phyloP scores from a whole-genome alignment of 2,329 filamentous ascomycete species.

The Fulvia fulva region DNA sequence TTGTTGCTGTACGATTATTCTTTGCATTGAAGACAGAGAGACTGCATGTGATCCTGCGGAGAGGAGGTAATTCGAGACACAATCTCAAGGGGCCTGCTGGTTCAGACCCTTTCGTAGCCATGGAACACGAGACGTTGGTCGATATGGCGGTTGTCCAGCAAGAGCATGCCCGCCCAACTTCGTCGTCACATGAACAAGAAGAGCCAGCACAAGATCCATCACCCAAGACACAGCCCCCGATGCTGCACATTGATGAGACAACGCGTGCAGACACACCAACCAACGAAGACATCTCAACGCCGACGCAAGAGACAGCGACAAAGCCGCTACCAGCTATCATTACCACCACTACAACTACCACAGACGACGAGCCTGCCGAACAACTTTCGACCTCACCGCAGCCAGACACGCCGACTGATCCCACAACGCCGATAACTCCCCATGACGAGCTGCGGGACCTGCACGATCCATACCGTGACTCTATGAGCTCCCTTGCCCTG shows the following conservation, averaged over 20 bases:
- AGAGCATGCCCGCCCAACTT: background rate
- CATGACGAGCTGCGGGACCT: constrained; percentile 4
- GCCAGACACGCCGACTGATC: constrained; percentile 17
- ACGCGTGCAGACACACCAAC: constrained; percentile 7
- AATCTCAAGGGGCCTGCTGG: background rate
- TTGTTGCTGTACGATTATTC: background rate
- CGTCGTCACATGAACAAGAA: background rate
- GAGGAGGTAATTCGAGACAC: background rate
- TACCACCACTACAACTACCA: constrained; percentile 12
- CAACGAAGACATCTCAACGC: constrained; percentile 8
- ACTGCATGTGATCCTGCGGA: background rate
- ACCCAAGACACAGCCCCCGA: background rate
- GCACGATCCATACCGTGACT: constrained; percentile 25
- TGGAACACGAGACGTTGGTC: background rate
- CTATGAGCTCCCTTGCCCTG: constrained; percentile 31
- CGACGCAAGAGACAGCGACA: constrained; percentile 12
- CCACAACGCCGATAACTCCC: constrained; percentile 15
- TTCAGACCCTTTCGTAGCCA: background rate
- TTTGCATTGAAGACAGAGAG: background rate
- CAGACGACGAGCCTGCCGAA: constrained; percentile 20
- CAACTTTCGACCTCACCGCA: constrained; percentile 16
- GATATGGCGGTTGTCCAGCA: background rate
- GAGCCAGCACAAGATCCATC: background rate
- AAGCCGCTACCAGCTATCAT: constrained; percentile 17
- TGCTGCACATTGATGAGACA: background rate